phyloP scores from a whole-genome alignment of 441 rosid genomes.

The Metrosideros polymorpha region DNA sequence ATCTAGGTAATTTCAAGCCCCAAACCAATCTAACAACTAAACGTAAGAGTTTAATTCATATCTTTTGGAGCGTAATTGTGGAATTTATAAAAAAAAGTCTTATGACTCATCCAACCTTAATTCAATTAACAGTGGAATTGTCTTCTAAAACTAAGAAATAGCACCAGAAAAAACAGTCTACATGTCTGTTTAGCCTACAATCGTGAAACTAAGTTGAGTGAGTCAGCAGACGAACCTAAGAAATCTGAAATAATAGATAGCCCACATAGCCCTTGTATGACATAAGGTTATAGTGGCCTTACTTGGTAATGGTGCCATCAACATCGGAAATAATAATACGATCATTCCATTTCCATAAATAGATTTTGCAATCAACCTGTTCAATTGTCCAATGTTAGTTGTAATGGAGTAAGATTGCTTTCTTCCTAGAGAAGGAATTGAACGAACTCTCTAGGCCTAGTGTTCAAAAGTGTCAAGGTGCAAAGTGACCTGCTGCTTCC shows the following conservation, averaged over 20 bases:
- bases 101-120: background rate
- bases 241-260: background rate
- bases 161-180: background rate
- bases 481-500: conserved; percentile 77
- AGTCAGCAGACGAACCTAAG: background rate
- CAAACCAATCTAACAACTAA: background rate
- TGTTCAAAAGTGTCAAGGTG: background rate
- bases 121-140: background rate
- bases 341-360: conserved; percentile 93
- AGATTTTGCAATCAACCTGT: conserved; percentile 92
- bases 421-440: background rate
- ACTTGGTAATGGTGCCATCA: conserved; percentile 98
- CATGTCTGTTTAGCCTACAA: background rate
- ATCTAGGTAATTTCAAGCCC: background rate
- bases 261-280: background rate
- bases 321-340: conserved; percentile 92
- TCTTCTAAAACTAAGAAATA: background rate
- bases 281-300: conserved; percentile 10
- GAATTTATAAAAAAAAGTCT: background rate
- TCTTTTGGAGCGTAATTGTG: background rate
- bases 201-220: background rate
- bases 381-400: background rate
- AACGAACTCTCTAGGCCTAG: background rate
- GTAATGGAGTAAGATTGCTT: background rate
- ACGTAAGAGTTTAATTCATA: background rate